These are phyloP conservation scores for Omphalea diandra DNA, from an alignment of 441 rosid genomes.

Conservation along the genomic window DNA sequence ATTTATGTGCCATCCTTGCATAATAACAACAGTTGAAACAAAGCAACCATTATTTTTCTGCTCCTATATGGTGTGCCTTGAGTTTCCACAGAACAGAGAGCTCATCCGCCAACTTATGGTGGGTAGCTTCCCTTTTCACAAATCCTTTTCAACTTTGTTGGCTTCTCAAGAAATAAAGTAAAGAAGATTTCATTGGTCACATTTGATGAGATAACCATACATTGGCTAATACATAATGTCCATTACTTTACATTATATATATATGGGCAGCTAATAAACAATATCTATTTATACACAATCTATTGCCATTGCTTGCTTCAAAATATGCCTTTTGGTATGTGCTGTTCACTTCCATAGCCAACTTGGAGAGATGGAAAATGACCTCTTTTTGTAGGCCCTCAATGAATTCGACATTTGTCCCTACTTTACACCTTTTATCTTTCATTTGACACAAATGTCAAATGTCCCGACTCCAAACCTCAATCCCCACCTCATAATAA, in stretches of 20 bases:
- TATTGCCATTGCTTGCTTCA: not conserved
- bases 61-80: not conserved
- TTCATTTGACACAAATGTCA: not conserved
- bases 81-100: not conserved
- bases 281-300: too few relatives aligned
- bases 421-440: not conserved
- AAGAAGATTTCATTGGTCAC: not conserved
- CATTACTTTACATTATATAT: not conserved
- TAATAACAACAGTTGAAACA: not conserved
- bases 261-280: not conserved
- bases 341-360: constrained; percentile 1
- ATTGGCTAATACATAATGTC: not conserved
- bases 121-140: not conserved
- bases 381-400: not conserved
- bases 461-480: too few relatives aligned
- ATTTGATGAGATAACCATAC: constrained; percentile 2
- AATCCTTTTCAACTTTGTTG: not conserved
- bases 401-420: not conserved
- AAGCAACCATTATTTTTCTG: not conserved
- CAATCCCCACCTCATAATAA: not conserved
- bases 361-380: constrained; percentile 1
- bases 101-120: not conserved
- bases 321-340: constrained; percentile 16
- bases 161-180: not conserved
- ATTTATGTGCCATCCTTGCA: not conserved